Conservation (phyloP, 371 early-diverging fungal species). For the Rozella allomycis region DNA sequence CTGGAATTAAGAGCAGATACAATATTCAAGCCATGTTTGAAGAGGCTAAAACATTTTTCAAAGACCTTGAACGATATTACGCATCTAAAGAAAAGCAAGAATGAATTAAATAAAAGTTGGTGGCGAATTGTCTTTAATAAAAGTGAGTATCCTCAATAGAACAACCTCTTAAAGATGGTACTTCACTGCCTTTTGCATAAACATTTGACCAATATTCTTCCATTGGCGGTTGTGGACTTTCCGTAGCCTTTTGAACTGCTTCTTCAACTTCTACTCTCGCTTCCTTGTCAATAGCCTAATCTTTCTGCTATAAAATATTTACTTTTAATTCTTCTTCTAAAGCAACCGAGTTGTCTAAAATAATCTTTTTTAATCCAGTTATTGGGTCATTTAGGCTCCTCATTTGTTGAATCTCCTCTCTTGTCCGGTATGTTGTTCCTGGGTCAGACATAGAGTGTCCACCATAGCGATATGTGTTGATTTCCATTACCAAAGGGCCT, state of each 20-base stretch:
- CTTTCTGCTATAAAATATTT: not conserved
- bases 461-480: slow-evolving; percentile 94
- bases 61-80: no score
- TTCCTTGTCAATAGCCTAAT: slow-evolving; percentile 53
- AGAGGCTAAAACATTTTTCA: no score
- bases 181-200: slow-evolving; percentile 22
- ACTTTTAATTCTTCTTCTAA: slow-evolving; percentile 75
- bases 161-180: slow-evolving; percentile 1
- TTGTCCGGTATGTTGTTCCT: slow-evolving; percentile 91
- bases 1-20: no score
- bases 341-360: slow-evolving; percentile 41
- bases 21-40: no score
- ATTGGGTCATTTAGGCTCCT: slow-evolving; percentile 78
- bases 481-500: slow-evolving; percentile 91
- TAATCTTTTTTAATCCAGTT: slow-evolving; percentile 58
- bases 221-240: slow-evolving; percentile 49
- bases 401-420: slow-evolving; percentile 94
- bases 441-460: slow-evolving; percentile 99
- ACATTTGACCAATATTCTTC: slow-evolving; percentile 55
- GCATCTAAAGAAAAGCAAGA: no score
- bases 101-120: no score
- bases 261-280: slow-evolving; percentile 60
- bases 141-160: slow-evolving; percentile 2
- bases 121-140: slow-evolving; percentile 1
- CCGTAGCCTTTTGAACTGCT: slow-evolving; percentile 64